These are phyloP conservation scores for Casuarina equisetifolia DNA, from an alignment of 306 rosid species.

Conservation along the genomic window DNA sequence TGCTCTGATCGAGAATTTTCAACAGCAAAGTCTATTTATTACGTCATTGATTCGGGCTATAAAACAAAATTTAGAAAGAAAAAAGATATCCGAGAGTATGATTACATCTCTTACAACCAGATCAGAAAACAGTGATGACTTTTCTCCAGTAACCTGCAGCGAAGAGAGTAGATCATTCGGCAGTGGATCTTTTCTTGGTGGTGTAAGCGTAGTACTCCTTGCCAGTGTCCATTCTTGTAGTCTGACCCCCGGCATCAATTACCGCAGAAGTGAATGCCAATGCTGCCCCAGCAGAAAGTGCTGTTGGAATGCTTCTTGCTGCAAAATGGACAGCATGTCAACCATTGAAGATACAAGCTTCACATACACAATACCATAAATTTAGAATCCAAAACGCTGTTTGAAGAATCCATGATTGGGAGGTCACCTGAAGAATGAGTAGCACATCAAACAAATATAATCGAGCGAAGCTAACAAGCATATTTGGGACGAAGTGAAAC, in stretches of 20 bases:
- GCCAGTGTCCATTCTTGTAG: conserved; percentile 68
- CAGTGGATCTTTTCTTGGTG: conserved; percentile 72
- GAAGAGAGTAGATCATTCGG: conserved; percentile 33
- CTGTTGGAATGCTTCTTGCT: conserved; percentile 85
- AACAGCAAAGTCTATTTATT: conserved; percentile 39
- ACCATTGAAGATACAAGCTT: conserved; percentile 6
- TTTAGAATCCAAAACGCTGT: neutral
- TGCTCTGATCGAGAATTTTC: neutral
- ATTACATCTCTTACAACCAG: conserved; percentile 31
- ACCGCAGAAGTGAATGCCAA: conserved; percentile 74
- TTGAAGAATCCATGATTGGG: conserved; percentile 2
- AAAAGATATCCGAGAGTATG: conserved; percentile 32
- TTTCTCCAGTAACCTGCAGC: conserved; percentile 35
- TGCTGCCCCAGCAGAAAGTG: conserved; percentile 89
- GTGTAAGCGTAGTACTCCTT: conserved; percentile 93
- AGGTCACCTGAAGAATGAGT: neutral
- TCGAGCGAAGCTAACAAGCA: neutral
- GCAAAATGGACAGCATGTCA: conserved; percentile 28
- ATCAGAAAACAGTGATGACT: conserved; percentile 46
- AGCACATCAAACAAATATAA: neutral
- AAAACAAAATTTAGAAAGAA: conserved; percentile 31
- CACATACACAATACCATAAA: neutral
- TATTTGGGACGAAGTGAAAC: neutral
- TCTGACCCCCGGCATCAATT: conserved; percentile 78
- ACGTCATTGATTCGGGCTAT: conserved; percentile 32